These are phyloP conservation scores for Boletus coccyginus DNA, from an alignment of 768 basidiomycete genomes.

Conservation along the genomic window DNA sequence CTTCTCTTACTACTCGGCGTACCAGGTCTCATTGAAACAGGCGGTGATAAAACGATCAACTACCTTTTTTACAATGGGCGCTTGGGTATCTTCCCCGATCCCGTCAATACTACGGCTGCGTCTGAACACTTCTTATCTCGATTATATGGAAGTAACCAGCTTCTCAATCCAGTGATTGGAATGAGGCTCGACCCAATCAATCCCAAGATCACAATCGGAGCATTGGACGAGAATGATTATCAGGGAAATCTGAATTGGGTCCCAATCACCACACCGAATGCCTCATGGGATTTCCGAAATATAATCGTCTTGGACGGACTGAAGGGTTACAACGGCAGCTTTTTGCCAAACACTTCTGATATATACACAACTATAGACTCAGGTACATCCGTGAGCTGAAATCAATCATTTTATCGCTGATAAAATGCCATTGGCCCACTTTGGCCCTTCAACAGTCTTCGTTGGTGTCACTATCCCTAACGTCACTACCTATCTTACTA, in stretches of 20 bases:
- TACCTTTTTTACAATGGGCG: slow-evolving; percentile 24
- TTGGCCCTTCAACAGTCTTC: slow-evolving; percentile 1
- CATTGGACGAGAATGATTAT: slow-evolving; percentile 20
- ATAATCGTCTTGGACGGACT: slow-evolving; percentile 11
- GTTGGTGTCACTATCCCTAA: slow-evolving; percentile 5
- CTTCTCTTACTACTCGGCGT: neutral
- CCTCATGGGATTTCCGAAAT: slow-evolving; percentile 6
- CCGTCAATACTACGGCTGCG: slow-evolving; percentile 17
- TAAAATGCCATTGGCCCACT: neutral
- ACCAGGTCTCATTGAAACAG: slow-evolving; percentile 16
- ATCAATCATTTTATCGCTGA: neutral
- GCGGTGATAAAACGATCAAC: slow-evolving; percentile 8
- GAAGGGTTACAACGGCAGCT: slow-evolving; percentile 20
- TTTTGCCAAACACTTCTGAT: slow-evolving; percentile 6
- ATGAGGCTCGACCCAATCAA: slow-evolving; percentile 21
- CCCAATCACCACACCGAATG: slow-evolving; percentile 14
- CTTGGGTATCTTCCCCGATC: slow-evolving; percentile 21
- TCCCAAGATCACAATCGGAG: slow-evolving; percentile 28
- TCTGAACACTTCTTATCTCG: slow-evolving; percentile 14
- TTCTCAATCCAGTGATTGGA: slow-evolving; percentile 23
- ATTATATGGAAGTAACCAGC: slow-evolving; percentile 11
- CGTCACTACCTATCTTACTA: slow-evolving; percentile 1
- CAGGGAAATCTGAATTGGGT: slow-evolving; percentile 23
- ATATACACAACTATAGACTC: slow-evolving; percentile 10
- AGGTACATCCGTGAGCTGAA: neutral